These are phyloP conservation scores for Spergularia marina DNA, from an alignment of 148 eudicot genomes.

Conservation along the genomic window DNA sequence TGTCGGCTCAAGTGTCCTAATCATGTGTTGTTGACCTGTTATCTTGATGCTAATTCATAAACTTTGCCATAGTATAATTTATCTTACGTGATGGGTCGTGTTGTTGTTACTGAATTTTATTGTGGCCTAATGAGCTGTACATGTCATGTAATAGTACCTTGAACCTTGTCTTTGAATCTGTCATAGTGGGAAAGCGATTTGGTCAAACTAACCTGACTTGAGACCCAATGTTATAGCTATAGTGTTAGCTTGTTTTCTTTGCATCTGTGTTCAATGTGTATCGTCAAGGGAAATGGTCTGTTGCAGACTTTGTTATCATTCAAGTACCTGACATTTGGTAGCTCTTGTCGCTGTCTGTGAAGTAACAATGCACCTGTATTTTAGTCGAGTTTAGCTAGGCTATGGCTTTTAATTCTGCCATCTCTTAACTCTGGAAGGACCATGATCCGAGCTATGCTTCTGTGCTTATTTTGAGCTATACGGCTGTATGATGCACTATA, in stretches of 20 bases:
- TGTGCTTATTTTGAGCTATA: neutral
- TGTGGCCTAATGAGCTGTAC: slow-evolving; percentile 4
- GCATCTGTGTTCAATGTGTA: neutral
- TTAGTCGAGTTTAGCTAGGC: neutral
- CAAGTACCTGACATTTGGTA: neutral
- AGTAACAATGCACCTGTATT: neutral
- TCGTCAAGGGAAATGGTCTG: neutral
- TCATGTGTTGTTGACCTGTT: slow-evolving; percentile 27
- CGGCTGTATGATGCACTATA: neutral
- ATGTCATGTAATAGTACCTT: neutral
- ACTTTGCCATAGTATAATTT: slow-evolving; percentile 15
- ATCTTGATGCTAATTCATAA: slow-evolving; percentile 13
- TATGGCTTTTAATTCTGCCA: neutral
- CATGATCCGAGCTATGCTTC: neutral
- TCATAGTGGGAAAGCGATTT: slow-evolving; percentile 1
- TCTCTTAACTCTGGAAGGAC: neutral
- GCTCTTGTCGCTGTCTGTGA: neutral
- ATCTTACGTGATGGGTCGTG: slow-evolving; percentile 4
- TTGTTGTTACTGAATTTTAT: slow-evolving; percentile 3
- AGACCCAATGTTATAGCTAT: neutral
- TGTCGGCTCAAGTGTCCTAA: slow-evolving; percentile 24
- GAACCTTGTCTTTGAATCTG: neutral
- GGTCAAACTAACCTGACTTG: neutral
- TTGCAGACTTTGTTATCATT: neutral
- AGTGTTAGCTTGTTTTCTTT: neutral